These are phyloP conservation scores for Pseudogymnoascus sp. DNA, from an alignment of 2,329 filamentous ascomycete species.

Conservation along the genomic window DNA sequence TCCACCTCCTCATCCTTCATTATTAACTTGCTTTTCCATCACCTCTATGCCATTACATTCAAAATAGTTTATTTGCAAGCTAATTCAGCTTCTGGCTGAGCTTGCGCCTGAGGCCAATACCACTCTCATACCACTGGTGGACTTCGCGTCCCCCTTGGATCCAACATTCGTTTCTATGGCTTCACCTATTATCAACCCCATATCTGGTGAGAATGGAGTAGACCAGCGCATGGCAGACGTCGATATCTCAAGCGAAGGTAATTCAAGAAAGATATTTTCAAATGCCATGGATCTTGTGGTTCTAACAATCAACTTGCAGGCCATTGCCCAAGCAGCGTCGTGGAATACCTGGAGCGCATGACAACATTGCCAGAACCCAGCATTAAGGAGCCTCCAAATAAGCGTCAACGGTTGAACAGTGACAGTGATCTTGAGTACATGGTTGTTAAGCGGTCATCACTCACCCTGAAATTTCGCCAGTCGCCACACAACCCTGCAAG, in stretches of 20 bases:
- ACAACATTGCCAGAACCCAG: constrained; percentile 21
- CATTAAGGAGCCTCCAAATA: neutral
- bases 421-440: constrained; percentile 18
- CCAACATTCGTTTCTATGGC: neutral
- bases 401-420: neutral
- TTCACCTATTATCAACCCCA: neutral
- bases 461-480: constrained; percentile 17
- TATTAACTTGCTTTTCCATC: neutral
- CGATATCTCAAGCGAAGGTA: neutral
- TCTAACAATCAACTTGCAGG: constrained; percentile 18
- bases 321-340: constrained; percentile 16
- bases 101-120: neutral
- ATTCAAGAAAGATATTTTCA: neutral
- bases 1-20: neutral
- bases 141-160: neutral
- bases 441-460: constrained; percentile 20
- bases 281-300: constrained; percentile 12
- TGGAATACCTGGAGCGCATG: constrained; percentile 16
- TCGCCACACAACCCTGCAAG: constrained; percentile 18
- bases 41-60: neutral
- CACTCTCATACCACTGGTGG: neutral
- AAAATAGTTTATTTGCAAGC: neutral
- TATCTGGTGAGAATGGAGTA: neutral
- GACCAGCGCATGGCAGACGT: neutral
- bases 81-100: neutral